These are phyloP conservation scores for Chrysochromulina parva DNA, from an alignment of 78 protist species.

Conservation along the genomic window DNA sequence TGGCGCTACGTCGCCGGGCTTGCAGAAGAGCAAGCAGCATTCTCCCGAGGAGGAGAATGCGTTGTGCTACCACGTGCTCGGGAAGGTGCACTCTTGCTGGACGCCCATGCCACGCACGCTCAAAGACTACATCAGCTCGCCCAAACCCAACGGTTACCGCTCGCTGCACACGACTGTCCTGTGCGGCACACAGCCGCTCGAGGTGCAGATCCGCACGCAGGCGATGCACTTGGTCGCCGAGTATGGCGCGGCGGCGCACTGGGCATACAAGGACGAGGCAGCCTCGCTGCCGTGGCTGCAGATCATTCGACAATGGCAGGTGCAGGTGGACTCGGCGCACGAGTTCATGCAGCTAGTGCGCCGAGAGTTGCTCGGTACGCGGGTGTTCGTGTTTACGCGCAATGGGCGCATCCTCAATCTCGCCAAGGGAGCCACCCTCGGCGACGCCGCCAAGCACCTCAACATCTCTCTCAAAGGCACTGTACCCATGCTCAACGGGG, in stretches of 20 bases:
- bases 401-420: slow-evolving; percentile 19
- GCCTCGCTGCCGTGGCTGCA: slow-evolving; percentile 12
- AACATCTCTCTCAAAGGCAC: too few species aligned
- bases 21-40: background rate
- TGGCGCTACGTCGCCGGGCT: background rate
- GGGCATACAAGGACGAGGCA: background rate
- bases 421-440: background rate
- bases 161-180: slow-evolving; percentile 19
- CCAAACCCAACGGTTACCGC: slow-evolving; percentile 15
- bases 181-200: background rate
- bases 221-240: background rate
- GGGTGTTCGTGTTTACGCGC: slow-evolving; percentile 29
- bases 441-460: background rate
- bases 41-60: too few species aligned
- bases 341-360: background rate
- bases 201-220: slow-evolving; percentile 5
- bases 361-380: slow-evolving; percentile 21
- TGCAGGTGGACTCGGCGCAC: background rate
- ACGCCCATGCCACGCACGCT: background rate
- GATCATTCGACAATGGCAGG: background rate
- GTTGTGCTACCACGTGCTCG: background rate
- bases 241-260: slow-evolving; percentile 29
- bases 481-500: background rate
- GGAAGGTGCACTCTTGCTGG: background rate
- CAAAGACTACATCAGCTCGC: slow-evolving; percentile 3